A percentile compares a stretch with the other conserved stretches of the same genome.
Conservation (phyloP, 2,329 filamentous ascomycete species). For the Knoxdaviesia proteae region DNA sequence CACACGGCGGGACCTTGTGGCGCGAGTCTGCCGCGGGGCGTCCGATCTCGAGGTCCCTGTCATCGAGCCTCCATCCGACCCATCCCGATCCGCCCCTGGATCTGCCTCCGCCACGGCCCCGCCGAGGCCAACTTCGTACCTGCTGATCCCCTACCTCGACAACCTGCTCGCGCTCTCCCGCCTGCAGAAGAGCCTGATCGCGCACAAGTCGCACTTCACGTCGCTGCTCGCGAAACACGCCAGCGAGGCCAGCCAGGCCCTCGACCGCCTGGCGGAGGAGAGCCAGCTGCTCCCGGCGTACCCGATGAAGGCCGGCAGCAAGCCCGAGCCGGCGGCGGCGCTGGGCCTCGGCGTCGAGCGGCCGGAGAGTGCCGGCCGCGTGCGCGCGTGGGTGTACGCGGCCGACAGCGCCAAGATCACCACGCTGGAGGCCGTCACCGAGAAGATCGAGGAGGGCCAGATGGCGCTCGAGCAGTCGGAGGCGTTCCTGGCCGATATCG, state of each 20-base stretch:
- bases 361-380: conserved; percentile 18
- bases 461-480: conserved; percentile 31
- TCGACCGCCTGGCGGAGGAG: conserved; percentile 37
- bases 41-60: conserved; percentile 2
- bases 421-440: conserved; percentile 35
- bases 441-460: conserved; percentile 38
- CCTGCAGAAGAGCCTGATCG: conserved; percentile 33
- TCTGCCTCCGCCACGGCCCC: neutral
- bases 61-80: neutral
- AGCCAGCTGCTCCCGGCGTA: conserved; percentile 37
- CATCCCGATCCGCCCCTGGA: neutral
- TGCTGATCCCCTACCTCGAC: conserved; percentile 36
- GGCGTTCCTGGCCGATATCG: conserved; percentile 25
- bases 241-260: conserved; percentile 25
- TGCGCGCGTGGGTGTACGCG: conserved; percentile 38
- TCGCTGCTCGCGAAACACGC: conserved; percentile 26
- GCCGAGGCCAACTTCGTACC: conserved; percentile 14
- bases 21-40: too few species aligned
- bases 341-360: conserved; percentile 10
- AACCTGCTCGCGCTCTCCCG: conserved; percentile 28
- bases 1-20: conserved; percentile 21
- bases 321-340: conserved; percentile 11
- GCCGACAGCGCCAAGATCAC: conserved; percentile 38
- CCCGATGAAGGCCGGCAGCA: conserved; percentile 21
- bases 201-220: conserved; percentile 37